Base-by-base conservation (phyloP, 169 alveolate species). In the Cryptosporidium muris region DNA sequence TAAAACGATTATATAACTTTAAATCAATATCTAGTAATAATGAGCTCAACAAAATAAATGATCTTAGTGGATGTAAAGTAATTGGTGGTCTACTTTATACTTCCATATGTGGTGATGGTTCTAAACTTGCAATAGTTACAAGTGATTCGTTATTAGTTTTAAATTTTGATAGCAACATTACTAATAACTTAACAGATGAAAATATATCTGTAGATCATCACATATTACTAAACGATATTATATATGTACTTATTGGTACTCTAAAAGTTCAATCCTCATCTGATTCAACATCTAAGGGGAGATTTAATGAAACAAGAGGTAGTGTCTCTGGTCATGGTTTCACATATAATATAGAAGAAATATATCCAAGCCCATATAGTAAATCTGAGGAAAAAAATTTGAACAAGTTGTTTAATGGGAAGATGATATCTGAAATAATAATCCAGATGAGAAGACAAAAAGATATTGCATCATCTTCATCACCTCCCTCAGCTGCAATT, bases 101-200 rank as follows among this genome's bases (percentile, higher is more conserved):
- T 43, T 25, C 85, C 11, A 60, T 36, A 11, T 74, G 66, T 74
- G 51, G 85, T 16, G 85, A 74, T 52, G 68, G 67, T 14, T 74
- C 85, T 40, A 74, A 36, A 64, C 54, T 74, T 25, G 85, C 68
- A 14, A 51, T 58, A 12, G 85, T 74, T 9, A 56, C 85, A 3
- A 58, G 60, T 37, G 85, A 74, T 7, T 58, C 85, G 25, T 14
- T 74, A 37, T 16, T 74, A 64, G 58, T 74, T 2, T 42, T 56
- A 60, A 51, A 74, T 8, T 48, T 56, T 56, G 45, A 58, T 47
- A 54, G 36, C 12, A 60, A 37, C 25, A 74, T 56, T 16, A 25
- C 64, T 56, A 42, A 43, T 12, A 51, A 45, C 37, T 54, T 68
- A 8, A 68, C 54, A 43, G 42, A 65, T 42, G 63, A 66, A 8